These are phyloP conservation scores for Nothopassalora personata DNA, from an alignment of 2,329 filamentous ascomycete genomes.

Conservation along the genomic window DNA sequence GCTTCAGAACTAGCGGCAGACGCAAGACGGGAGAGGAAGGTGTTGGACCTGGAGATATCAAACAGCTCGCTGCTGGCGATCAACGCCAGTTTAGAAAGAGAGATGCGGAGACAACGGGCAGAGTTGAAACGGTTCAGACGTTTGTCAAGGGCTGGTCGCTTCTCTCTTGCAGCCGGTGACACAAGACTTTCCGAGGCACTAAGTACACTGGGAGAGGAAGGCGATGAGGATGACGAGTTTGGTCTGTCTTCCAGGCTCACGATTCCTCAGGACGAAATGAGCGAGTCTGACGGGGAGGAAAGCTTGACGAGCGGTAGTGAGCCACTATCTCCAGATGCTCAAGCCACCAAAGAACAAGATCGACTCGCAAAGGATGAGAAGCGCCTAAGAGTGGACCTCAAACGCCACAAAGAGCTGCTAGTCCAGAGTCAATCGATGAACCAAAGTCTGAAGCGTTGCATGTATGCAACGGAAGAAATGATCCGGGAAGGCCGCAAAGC, in stretches of 20 bases:
- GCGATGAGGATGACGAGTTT: constrained; percentile 27
- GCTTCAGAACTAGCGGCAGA: constrained; percentile 77
- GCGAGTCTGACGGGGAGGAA: constrained; percentile 28
- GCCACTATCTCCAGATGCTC: constrained; percentile 34
- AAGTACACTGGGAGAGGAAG: constrained; percentile 31
- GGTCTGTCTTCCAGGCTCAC: constrained; percentile 19
- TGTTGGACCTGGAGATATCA: constrained; percentile 91
- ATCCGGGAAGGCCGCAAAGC: constrained; percentile 86
- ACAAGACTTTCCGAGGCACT: constrained; percentile 25
- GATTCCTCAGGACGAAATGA: constrained; percentile 23
- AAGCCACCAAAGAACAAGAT: constrained; percentile 40
- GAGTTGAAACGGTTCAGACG: constrained; percentile 81
- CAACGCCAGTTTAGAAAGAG: constrained; percentile 84
- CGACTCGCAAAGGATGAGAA: constrained; percentile 73
- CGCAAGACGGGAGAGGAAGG: constrained; percentile 85
- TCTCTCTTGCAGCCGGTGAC: constrained; percentile 51
- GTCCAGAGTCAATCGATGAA: constrained; percentile 93
- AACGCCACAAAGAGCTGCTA: constrained; percentile 82
- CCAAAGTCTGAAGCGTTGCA: constrained; percentile 82
- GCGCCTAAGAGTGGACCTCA: constrained; percentile 75
- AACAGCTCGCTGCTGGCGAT: constrained; percentile 94
- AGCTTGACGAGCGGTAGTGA: constrained; percentile 28
- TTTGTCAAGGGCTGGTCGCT: constrained; percentile 72
- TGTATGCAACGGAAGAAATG: constrained; percentile 83
- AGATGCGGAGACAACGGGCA: constrained; percentile 83